Conservation (phyloP, 2,329 filamentous ascomycete genomes). For the Diaporthe nobilis region DNA sequence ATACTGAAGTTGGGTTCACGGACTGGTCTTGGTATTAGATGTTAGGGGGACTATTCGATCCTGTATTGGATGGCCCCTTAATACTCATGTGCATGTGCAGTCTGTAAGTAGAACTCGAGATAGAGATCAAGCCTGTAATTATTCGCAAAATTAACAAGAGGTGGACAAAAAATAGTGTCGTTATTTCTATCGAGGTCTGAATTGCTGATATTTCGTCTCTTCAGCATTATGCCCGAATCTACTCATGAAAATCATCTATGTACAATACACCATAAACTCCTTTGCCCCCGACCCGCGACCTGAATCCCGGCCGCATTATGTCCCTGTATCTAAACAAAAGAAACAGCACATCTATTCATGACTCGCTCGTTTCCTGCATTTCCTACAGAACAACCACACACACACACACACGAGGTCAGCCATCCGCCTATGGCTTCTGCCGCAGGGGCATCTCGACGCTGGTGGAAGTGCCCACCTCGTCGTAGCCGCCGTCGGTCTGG, state of each 20-base stretch:
- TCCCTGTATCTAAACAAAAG: not conserved
- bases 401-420: not conserved
- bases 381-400: too few species aligned
- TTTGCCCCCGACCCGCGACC: not conserved
- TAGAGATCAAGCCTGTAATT: not conserved
- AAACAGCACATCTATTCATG: not conserved
- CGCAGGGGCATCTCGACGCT: slow-evolving; percentile 25
- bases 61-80: not conserved
- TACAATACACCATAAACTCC: not conserved
- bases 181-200: not conserved
- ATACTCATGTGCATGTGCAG: not conserved
- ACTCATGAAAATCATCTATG: not conserved
- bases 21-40: not conserved
- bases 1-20: not conserved
- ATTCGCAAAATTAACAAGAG: not conserved
- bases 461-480: slow-evolving; percentile 18
- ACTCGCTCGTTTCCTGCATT: not conserved
- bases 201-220: not conserved
- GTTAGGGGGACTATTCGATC: not conserved
- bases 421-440: not conserved
- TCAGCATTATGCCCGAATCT: not conserved
- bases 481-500: not conserved
- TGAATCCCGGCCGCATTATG: not conserved
- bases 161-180: not conserved
- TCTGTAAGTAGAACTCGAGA: not conserved